phyloP scores from a whole-genome alignment of 1,139 yeast genomes.

The Pichia sp. region DNA sequence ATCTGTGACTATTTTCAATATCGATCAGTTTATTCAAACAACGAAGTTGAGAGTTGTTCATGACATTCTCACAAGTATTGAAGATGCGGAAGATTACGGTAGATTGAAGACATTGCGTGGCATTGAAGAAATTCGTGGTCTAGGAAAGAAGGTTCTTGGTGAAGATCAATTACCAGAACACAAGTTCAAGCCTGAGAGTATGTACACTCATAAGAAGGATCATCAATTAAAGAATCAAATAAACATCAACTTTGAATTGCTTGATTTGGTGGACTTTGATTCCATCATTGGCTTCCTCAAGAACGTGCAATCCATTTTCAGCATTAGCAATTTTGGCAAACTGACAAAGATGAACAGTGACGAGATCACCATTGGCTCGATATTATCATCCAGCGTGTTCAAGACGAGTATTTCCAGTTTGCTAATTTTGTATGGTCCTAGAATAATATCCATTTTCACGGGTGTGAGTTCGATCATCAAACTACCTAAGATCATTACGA shows the following conservation, averaged over 20 bases:
- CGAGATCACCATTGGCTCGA: conserved; percentile 5
- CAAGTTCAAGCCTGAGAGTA: conserved; percentile 66
- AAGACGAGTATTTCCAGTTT: conserved; percentile 23
- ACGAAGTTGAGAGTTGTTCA: conserved; percentile 66
- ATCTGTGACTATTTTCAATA: conserved; percentile 57
- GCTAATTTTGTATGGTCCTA: conserved; percentile 22
- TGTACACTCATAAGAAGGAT: conserved; percentile 78
- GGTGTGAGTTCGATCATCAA: conserved; percentile 22
- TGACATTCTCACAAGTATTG: conserved; percentile 57
- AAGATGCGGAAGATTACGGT: conserved; percentile 61
- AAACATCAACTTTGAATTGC: conserved; percentile 48
- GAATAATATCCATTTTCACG: conserved; percentile 20
- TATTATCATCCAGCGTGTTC: conserved; percentile 16
- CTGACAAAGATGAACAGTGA: conserved; percentile 5
- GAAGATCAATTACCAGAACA: conserved; percentile 51
- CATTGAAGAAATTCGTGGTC: conserved; percentile 54
- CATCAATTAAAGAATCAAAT: conserved; percentile 47
- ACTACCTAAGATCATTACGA: conserved; percentile 27
- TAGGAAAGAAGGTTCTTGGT: conserved; percentile 55
- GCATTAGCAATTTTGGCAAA: conserved; percentile 3
- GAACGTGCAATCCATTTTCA: conserved; percentile 7
- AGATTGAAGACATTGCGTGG: conserved; percentile 48
- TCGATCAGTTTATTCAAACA: conserved; percentile 62
- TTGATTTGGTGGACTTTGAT: conserved; percentile 61
- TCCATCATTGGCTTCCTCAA: conserved; percentile 21